Base-by-base conservation (phyloP, 805 yeast species). In the Starmerella roubikii region DNA sequence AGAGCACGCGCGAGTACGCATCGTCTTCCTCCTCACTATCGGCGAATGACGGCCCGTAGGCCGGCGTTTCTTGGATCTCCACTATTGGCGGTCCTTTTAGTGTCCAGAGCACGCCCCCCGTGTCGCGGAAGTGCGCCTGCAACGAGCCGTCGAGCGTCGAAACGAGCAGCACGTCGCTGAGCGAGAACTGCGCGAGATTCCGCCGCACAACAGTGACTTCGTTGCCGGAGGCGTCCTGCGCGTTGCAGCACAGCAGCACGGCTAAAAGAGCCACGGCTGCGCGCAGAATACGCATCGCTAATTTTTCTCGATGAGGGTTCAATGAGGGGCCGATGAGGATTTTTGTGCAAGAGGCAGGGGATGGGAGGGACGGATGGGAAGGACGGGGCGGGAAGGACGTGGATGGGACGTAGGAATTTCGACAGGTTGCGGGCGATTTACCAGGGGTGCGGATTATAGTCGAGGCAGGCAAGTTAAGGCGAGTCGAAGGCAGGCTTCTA, bases 111-210 rank as follows among this genome's bases (percentile, higher is more conserved):
- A 76, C 56, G 20, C 71, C 71, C 2, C 97, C 97, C 0, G 79
- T 73, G 35, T 71, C 64, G 44, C 96, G 64, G 47, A 77, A 74
- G 9, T 85, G 58, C 0, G 91, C 94, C 54, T 84, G 91, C 9
- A 86, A 57, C 22, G 80, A 76, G 1, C 96, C 97, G 52, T 88
- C 94, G 1, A 85, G 69, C 51, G 86, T 93, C 11, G 86, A 73
- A 0, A 82, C 74, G 4, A 85, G 58, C 2, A 86, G 55, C 9
- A 79, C 51, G 47, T 77, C 73, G 0, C 81, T 61, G 6, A 78
- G 58, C 21, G 53, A 52, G 65, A 71, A 73, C 44, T 71, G 73
- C 15, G 51, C 50, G 13, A 73, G 54, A 17, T 54, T 43, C 20
- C 57, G 50, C 18, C 22, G 41, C 25, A 39, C 32, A 22, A 50